Evolutionary conservation across 2,329 filamentous ascomycete genomes (phyloP), one percentile per base, ranked within the genome.

Genomic region (Fusarium ambrosium): DNA sequence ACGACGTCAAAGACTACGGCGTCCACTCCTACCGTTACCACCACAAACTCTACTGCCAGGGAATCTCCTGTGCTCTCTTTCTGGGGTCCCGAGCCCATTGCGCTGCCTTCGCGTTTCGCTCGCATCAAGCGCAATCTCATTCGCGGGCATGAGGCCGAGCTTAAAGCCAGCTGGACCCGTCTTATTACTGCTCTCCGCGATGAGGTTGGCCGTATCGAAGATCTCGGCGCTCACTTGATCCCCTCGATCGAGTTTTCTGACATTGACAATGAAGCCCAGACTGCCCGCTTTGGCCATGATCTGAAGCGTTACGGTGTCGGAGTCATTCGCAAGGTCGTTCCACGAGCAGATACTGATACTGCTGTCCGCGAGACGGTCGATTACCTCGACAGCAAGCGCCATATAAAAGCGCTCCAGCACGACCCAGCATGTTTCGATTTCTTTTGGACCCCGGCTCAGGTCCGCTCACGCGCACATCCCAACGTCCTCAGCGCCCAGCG

Each of bases 401-500:
- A 78, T 59, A 74, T 80, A 56, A 81, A 79, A 39, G 71, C 78
- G 6, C 73, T 79, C 13, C 74, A 76, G 27, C 80, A 82, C 75
- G 90, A 92, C 45, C 92, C 92, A 6, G 90, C 92, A 2, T 93
- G 93, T 62, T 93, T 92, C 82, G 92, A 94, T 81, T 89, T 93
- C 77, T 94, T 93, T 83, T 94, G 92, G 92, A 92, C 92, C 6
- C 91, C 91, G 0, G 89, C 91, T 1, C 92, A 94, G 82, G 88
- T 92, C 64, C 88, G 89, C 76, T 90, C 91, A n/a, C 89, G 92
- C 27, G 89, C 90, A 0, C 90, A 94, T 75, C 89, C 91, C 4
- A 87, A 89, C 74, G 87, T 94, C 69, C 85, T 94, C 45, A 84
- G 84, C 41, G 87, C 92, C 2, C 92, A 94, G 83, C 85, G 87